phyloP scores from a whole-genome alignment of 163 green algal species.

The Trebouxiophyceae sp. region DNA sequence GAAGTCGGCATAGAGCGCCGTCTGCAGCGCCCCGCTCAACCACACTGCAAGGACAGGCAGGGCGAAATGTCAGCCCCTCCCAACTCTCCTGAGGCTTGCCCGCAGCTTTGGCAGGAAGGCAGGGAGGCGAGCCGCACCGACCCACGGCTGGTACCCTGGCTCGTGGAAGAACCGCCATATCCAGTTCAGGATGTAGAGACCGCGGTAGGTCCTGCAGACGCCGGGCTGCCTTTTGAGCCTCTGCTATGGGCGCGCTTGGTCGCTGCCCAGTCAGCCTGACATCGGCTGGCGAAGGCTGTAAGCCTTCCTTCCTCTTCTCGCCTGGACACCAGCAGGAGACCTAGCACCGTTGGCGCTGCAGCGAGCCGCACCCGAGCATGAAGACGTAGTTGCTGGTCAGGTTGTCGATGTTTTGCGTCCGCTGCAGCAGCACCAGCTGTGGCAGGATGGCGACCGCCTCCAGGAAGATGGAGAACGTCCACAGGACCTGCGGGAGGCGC shows the following conservation, averaged over 20 bases:
- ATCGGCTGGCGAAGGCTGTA: no score
- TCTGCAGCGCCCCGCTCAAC: conserved; percentile 89
- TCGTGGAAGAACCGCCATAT: conserved; percentile 95
- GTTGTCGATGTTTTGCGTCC: conserved; percentile 99
- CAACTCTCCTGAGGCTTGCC: neutral
- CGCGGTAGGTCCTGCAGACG: conserved; percentile 82
- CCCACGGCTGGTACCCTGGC: conserved; percentile 80
- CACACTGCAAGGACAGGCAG: conserved; percentile 78
- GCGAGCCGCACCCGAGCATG: conserved; percentile 68
- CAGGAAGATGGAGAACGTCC: conserved; percentile 98
- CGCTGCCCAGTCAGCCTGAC: neutral
- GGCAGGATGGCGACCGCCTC: conserved; percentile 98
- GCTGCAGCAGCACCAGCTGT: conserved; percentile 96
- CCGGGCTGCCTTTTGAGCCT: no score
- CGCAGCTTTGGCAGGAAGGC: neutral
- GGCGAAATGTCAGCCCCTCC: neutral
- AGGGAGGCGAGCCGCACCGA: conserved; percentile 46
- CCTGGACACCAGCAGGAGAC: no score
- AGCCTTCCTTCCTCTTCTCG: no score
- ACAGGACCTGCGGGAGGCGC: conserved; percentile 62
- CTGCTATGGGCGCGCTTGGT: no score
- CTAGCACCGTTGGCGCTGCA: no score
- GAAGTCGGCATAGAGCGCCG: conserved; percentile 92
- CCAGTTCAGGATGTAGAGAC: conserved; percentile 98
- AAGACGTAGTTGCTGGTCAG: conserved; percentile 98